A percentile compares a stretch with the other conserved stretches of the same genome.
phyloP scores from a whole-genome alignment of 2,329 filamentous ascomycete genomes.

The Diaporthe amygdali region DNA sequence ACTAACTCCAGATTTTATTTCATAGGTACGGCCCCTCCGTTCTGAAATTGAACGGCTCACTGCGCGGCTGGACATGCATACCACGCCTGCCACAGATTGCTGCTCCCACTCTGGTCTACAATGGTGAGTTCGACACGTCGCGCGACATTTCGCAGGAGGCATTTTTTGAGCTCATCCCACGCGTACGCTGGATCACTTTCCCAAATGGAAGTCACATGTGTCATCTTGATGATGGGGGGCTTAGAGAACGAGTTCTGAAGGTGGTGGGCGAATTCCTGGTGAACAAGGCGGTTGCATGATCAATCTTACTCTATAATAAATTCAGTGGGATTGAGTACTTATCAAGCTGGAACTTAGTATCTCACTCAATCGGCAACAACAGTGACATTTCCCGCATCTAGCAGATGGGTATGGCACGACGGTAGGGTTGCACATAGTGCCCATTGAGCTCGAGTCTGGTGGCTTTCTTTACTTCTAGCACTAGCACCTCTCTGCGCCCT shows the following conservation, averaged over 20 bases:
- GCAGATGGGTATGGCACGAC: not conserved
- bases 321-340: not conserved
- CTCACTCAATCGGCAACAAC: not conserved
- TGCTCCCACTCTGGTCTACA: constrained; percentile 32
- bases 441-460: not conserved
- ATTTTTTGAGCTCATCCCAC: constrained; percentile 32
- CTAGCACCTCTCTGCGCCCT: not conserved
- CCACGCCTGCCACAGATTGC: constrained; percentile 29
- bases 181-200: constrained; percentile 32
- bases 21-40: constrained; percentile 29
- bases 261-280: constrained; percentile 30
- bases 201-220: constrained; percentile 30
- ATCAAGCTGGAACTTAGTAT: not conserved
- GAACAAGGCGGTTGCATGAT: constrained; percentile 13
- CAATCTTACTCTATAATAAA: not conserved
- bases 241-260: constrained; percentile 29
- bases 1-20: constrained; percentile 8
- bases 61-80: constrained; percentile 28
- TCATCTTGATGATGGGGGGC: constrained; percentile 28
- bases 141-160: constrained; percentile 29
- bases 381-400: not conserved
- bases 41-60: constrained; percentile 25
- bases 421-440: not conserved
- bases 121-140: constrained; percentile 34
- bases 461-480: not conserved